phyloP scores from a whole-genome alignment of 768 basidiomycete genomes.

The Auricularia sp. region DNA sequence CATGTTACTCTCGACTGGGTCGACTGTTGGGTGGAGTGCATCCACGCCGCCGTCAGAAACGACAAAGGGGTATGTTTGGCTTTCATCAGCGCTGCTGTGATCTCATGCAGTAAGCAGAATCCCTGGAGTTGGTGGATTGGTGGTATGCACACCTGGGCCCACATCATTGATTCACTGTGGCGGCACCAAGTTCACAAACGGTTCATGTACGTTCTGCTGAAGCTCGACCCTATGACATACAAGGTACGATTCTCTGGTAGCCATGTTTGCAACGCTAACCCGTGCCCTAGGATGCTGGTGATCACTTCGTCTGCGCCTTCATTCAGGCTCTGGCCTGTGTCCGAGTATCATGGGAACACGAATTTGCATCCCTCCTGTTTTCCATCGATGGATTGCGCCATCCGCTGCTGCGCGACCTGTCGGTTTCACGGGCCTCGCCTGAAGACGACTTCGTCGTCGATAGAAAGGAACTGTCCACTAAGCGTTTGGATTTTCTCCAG shows the following conservation, averaged over 20 bases:
- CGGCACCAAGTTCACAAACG: constrained; percentile 52
- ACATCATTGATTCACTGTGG: constrained; percentile 40
- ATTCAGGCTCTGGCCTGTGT: constrained; percentile 41
- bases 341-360: constrained; percentile 42
- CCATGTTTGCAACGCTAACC: constrained; percentile 1
- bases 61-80: constrained; percentile 27
- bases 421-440: neutral
- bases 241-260: constrained; percentile 27
- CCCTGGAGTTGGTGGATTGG: constrained; percentile 46
- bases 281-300: constrained; percentile 30
- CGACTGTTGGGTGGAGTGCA: constrained; percentile 67
- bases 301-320: constrained; percentile 44
- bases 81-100: neutral
- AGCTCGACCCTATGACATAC: constrained; percentile 53
- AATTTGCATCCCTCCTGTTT: constrained; percentile 47
- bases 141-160: constrained; percentile 38
- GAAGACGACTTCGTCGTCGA: neutral
- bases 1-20: constrained; percentile 46
- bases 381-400: constrained; percentile 48
- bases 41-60: constrained; percentile 48
- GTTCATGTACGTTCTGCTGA: constrained; percentile 47
- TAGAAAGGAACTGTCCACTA: neutral
- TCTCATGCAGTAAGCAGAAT: constrained; percentile 28
- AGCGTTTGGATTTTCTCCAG: constrained; percentile 1
- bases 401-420: constrained; percentile 16